A percentile compares a stretch with the other conserved stretches of the same genome.
Evolutionary conservation across 1,139 yeast species (phyloP).

Genomic region (Debaryomyces udenii): DNA sequence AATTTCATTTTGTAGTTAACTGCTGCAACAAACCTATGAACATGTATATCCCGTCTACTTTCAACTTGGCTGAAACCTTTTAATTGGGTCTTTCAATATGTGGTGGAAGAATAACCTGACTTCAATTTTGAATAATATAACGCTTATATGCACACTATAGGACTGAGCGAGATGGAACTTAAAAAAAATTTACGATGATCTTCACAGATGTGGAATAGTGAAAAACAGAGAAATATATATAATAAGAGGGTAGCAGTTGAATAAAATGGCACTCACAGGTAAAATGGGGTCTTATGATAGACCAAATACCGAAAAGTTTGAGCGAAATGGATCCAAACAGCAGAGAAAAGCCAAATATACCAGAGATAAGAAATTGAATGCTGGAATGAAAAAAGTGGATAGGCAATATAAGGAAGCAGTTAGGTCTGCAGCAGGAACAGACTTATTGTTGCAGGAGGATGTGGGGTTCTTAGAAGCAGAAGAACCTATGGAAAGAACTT

Average conservation of each 20-base stretch:
- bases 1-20: conserved; percentile 1
- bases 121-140: not conserved
- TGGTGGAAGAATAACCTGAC: not conserved
- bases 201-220: not conserved
- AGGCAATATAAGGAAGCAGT: conserved; percentile 77
- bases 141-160: conserved; percentile 3
- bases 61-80: not conserved
- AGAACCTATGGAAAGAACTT: conserved; percentile 83
- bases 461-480: conserved; percentile 90
- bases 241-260: not conserved
- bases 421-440: conserved; percentile 81
- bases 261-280: conserved; percentile 18
- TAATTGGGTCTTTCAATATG: no score
- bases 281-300: conserved; percentile 26
- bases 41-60: not conserved
- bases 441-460: conserved; percentile 80
- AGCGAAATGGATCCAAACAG: conserved; percentile 18
- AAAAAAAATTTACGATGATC: conserved; percentile 11
- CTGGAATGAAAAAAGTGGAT: conserved; percentile 69
- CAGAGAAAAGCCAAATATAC: conserved; percentile 29
- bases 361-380: conserved; percentile 65
- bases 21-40: not conserved
- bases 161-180: conserved; percentile 3
- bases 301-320: conserved; percentile 22
- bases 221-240: not conserved